Evolutionary conservation across 345 rosid genomes (phyloP), one percentile per base, ranked within the genome.

Genomic region (Clarkia xantiana): DNA sequence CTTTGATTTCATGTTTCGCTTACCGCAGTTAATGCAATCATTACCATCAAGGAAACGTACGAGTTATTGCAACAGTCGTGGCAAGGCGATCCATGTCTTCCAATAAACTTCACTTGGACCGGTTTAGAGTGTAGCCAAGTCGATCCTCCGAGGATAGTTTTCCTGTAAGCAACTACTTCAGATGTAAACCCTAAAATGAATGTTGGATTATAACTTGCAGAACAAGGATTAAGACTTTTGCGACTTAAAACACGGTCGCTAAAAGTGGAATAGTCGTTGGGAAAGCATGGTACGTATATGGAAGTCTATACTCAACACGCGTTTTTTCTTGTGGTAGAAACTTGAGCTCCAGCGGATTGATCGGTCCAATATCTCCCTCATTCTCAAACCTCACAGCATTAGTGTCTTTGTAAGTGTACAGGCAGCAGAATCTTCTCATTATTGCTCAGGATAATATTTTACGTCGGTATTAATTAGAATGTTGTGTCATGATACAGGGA

Each of bases 341-440:
- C 61, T 64, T 82, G 29, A 69, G 67, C 44, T 70, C 77, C 10
- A 76, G 78, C 34, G 72, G 74, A 13, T 61, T 82, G 55, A 54
- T 45, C 0, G 86, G 89, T 47, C 49, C 2, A 11, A 64, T 78
- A 48, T 59, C 74, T 6, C 13, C 62, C 6, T 20, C 76, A 45
- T 40, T 81, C 57, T 50, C 70, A 34, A 44, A 56, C 54, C 64
- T 78, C 22, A 58, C 62, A n/a, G 42, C 40, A 4, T 47, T 82
- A 10, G 49, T 64, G 48, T 63, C 68, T 34, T 38, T 78, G 89
- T 81, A 62, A 63, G 79, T 47, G 2, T 10, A 41, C 17, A 18
- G 12, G 3, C 16, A 42, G 8, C 11, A 10, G 3, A 16, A 18
- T 9, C 10, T 11, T 49, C 22, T 13, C 17, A 14, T 3, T 47